A percentile compares a stretch with the other conserved stretches of the same genome.
Evolutionary conservation across 176 grass and related monocot genomes (phyloP).

Genomic region (Paspalum notatum): DNA sequence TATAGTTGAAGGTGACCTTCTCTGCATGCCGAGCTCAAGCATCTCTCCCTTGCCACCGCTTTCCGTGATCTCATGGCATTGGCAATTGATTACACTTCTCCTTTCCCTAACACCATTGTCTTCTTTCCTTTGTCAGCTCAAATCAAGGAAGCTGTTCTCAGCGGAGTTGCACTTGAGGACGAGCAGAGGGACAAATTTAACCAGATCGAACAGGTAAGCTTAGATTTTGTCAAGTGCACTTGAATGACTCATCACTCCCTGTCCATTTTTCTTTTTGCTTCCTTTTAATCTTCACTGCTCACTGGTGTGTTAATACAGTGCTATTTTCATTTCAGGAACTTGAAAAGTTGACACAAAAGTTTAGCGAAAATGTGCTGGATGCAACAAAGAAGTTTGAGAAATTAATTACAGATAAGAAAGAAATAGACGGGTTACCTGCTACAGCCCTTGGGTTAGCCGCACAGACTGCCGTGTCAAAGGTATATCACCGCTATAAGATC

Average conservation of each 20-base stretch:
- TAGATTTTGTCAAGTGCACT: neutral
- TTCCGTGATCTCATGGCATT: neutral
- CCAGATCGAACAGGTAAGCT: conserved; percentile 81
- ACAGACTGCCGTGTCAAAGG: conserved; percentile 83
- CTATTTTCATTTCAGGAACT: conserved; percentile 67
- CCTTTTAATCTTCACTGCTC: neutral
- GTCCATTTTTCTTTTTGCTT: neutral
- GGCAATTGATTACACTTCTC: neutral
- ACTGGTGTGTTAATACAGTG: neutral
- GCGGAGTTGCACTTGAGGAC: conserved; percentile 85
- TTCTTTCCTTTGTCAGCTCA: conserved; percentile 51
- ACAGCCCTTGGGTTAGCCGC: conserved; percentile 85
- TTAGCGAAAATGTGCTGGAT: conserved; percentile 95
- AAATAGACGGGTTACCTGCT: conserved; percentile 84
- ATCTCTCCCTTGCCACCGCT: neutral
- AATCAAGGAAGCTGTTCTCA: conserved; percentile 94
- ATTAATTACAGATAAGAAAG: conserved; percentile 83
- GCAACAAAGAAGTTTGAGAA: conserved; percentile 96
- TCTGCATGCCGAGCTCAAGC: neutral
- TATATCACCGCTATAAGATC: conserved; percentile 24
- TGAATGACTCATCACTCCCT: neutral
- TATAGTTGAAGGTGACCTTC: conserved; percentile 74
- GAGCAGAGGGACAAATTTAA: conserved; percentile 87
- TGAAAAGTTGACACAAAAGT: conserved; percentile 89
- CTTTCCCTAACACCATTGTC: neutral